Evolutionary conservation across 768 basidiomycete genomes (phyloP), one percentile per base, ranked within the genome.

Genomic region (Ramaria sp.): DNA sequence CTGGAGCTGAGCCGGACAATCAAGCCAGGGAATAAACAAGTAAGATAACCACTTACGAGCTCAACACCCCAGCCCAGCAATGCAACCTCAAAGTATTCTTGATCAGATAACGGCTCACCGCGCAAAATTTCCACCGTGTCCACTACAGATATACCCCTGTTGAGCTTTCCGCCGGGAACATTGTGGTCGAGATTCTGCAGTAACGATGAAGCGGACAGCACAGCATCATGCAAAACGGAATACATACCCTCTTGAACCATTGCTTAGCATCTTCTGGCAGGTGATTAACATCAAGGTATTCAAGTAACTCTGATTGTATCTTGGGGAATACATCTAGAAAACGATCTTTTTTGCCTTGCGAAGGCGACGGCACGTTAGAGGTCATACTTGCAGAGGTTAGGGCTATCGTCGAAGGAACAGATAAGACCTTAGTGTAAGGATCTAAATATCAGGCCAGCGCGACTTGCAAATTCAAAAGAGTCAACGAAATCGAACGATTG

Each of bases 11-110:
- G 33, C 38, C 42, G 13, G 19, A 27, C 6, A 19, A 51, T n/a
- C 19, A 41, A n/a, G 20, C 20, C 12, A 24, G 34, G 39, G 30
- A 22, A 22, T 24, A 38, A 37, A 19, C 30, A 37, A 6, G 30
- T 39, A 37, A 7, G 39, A 27, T 27, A 19, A 5, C n/a, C n/a
- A 78, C 90, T 63, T 60, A 94, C 94, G 60, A 97, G 76, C 71
- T 98, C 95, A 63, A 99, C 83, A 69, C 88, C 86, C 95, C 95
- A 98, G 3, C 94, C 95, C 30, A 98, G 76, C 31, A 95, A 72
- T 4, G 91, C 94, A 7, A 91, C 81, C 62, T 88, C 83, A 71
- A 86, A 75, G 73, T 95, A 97, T 72, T 97, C 93, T 5, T 88
- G 82, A 0, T 92, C 90, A 0, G 75, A 75, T 60, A 95, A 71